Percentiles rank a stretch among this genome's conserved stretches.
These are phyloP conservation scores for Verticillium isaacii DNA, from an alignment of 2,329 filamentous ascomycete genomes.

Conservation along the genomic window DNA sequence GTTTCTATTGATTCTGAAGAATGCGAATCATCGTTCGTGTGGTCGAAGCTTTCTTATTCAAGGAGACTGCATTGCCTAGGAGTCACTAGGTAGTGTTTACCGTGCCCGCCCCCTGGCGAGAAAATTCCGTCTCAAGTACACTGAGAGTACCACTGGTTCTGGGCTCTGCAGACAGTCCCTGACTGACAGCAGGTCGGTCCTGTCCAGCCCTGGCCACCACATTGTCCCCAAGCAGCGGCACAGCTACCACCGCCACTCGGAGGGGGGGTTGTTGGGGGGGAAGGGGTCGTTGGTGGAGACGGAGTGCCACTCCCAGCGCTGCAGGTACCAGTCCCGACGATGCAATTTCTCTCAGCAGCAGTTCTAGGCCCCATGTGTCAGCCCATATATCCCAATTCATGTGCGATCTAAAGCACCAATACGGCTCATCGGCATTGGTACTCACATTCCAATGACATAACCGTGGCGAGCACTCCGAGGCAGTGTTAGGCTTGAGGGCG, in stretches of 20 bases:
- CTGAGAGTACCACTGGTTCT: conserved; percentile 46
- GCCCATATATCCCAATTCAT: background rate
- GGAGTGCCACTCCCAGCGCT: background rate
- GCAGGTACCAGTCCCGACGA: background rate
- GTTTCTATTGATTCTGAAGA: too few species aligned
- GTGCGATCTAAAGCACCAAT: background rate
- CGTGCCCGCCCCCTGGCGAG: too few species aligned
- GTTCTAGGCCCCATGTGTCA: background rate
- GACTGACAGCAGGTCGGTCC: conserved; percentile 18
- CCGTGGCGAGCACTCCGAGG: conserved; percentile 9
- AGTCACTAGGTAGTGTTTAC: too few species aligned
- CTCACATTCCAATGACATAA: conserved; percentile 12
- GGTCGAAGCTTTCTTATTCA: too few species aligned
- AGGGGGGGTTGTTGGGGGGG: background rate
- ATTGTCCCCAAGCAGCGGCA: conserved; percentile 15
- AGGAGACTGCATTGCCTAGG: too few species aligned
- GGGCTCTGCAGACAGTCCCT: conserved; percentile 12
- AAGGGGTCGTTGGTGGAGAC: background rate
- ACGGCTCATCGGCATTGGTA: background rate
- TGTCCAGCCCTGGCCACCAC: conserved; percentile 17
- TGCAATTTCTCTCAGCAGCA: background rate
- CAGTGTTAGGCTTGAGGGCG: conserved; percentile 1
- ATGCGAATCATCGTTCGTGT: too few species aligned
- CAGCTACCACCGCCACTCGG: background rate
- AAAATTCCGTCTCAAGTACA: conserved; percentile 24